Evolutionary conservation across 768 basidiomycete species (phyloP), one percentile per base, ranked within the genome.

Genomic region (Phaeolepiota aurea): DNA sequence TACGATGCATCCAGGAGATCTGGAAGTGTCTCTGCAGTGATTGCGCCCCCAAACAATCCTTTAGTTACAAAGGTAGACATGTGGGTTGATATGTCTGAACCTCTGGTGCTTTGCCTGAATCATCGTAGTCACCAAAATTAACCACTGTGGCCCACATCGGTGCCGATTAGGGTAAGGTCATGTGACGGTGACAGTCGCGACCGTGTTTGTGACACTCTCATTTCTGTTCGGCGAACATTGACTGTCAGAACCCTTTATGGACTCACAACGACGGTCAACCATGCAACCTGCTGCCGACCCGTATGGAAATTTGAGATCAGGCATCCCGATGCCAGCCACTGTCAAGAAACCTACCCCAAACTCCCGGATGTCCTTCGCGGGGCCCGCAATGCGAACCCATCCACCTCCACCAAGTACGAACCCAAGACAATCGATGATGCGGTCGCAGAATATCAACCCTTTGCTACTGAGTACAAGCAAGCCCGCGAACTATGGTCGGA

Each of bases 21-120:
- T 1, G 48, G 15, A 2, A 83, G 82, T 1, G 87, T 62, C 19
- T 64, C 51, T 5, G 76, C 71, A 4, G 66, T 72, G 44, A 99
- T 89, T 10, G 87, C 89, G 10, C 90, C 92, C 3, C 90, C 94
- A 60, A 92, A 99, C 0, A 99, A 74, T 4, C 71, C 57, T 47
- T 72, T 68, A 14, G 49, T 54, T 25, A 56, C 39, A 46, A 46
- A 49, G 21, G 45, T 41, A 35, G 48, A 28, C 51, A 56, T 57
- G 13, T 7, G n/a, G n/a, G 25, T 28, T 28, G n/a, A 28, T 7
- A n/a, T n/a, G 25, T 28, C 7, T 28, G 25, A 28, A 28, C n/a
- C 25, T 28, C n/a, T n/a, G n/a, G n/a, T n/a, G n/a, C n/a, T 28
- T 28, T 28, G 25, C 7, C 25, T 28, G n/a, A n/a, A 28, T 7